Evolutionary conservation across 2,329 filamentous ascomycete species (phyloP).

Genomic region (Rhynchosporium secalis): DNA sequence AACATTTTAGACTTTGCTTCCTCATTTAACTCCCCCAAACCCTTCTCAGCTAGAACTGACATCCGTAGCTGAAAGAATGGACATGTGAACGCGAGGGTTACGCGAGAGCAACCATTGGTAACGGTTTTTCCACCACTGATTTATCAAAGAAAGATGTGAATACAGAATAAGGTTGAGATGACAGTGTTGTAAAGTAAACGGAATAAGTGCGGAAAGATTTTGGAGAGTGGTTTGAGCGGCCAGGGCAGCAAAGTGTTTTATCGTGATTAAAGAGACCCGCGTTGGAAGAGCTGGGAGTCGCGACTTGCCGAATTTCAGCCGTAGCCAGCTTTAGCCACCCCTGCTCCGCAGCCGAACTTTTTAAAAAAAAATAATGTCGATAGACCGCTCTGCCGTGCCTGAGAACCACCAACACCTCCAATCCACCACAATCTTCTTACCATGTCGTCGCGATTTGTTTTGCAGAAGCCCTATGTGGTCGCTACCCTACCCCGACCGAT

Average conservation of each 20-base stretch:
- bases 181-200: neutral
- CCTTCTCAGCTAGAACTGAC: conserved; percentile 36
- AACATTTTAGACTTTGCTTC: conserved; percentile 33
- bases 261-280: conserved; percentile 17
- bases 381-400: conserved; percentile 13
- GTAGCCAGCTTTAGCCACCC: conserved; percentile 27
- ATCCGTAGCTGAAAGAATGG: conserved; percentile 25
- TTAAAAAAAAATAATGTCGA: conserved; percentile 25
- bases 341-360: conserved; percentile 24
- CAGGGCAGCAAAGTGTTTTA: neutral
- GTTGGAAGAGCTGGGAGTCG: conserved; percentile 16
- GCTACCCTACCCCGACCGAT: conserved; percentile 60
- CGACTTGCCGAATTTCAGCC: conserved; percentile 13
- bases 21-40: conserved; percentile 36
- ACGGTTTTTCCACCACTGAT: conserved; percentile 16
- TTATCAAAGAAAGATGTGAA: neutral
- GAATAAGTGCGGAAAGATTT: neutral
- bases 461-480: conserved; percentile 65
- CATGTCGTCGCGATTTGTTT: conserved; percentile 53
- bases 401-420: conserved; percentile 8
- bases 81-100: conserved; percentile 32
- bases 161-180: neutral
- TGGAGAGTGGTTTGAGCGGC: neutral
- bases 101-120: conserved; percentile 28
- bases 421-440: conserved; percentile 18